Conservation (phyloP, 352 stramenopile genomes). For the Phytophthora brassicae region DNA sequence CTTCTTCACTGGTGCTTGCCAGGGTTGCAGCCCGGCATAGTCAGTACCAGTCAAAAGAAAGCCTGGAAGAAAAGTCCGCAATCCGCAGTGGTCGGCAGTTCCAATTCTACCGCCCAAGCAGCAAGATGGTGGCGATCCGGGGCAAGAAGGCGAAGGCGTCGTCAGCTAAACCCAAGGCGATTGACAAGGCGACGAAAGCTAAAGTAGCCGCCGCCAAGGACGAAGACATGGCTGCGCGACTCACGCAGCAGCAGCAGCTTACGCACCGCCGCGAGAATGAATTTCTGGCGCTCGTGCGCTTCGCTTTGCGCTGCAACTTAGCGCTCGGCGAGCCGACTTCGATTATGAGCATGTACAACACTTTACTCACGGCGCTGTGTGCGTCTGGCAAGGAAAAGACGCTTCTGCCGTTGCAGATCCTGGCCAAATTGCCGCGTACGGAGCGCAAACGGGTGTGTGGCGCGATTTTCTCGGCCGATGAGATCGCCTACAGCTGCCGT, state of each 20-base stretch:
- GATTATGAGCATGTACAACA: slow-evolving; percentile 39
- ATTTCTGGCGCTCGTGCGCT: slow-evolving; percentile 51
- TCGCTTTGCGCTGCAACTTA: slow-evolving; percentile 48
- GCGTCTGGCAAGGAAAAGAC: slow-evolving; percentile 53
- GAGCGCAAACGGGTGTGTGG: slow-evolving; percentile 79
- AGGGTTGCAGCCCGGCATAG: slow-evolving; percentile 11
- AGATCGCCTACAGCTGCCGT: slow-evolving; percentile 88
- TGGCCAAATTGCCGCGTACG: slow-evolving; percentile 61
- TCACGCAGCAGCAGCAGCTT: slow-evolving; percentile 38
- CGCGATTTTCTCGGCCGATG: slow-evolving; percentile 82
- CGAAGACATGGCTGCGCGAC: slow-evolving; percentile 16
- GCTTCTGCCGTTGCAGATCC: slow-evolving; percentile 46
- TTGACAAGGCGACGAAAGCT: slow-evolving; percentile 41
- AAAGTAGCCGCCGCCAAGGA: slow-evolving; percentile 33
- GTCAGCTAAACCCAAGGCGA: slow-evolving; percentile 55
- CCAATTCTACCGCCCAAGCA: neutral
- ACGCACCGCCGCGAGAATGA: slow-evolving; percentile 44
- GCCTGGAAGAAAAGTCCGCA: slow-evolving; percentile 7
- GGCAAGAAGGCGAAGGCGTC: slow-evolving; percentile 72
- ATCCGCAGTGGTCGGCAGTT: neutral
- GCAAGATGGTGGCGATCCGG: slow-evolving; percentile 69
- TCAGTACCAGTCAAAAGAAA: slow-evolving; percentile 13
- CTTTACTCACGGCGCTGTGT: slow-evolving; percentile 59
- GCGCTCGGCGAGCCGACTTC: slow-evolving; percentile 18
- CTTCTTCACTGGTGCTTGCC: too few relatives aligned